Evolutionary conservation across 495 filamentous ascomycete genomes (phyloP).

Genomic region (Pseudomonodictys pantanalensis): DNA sequence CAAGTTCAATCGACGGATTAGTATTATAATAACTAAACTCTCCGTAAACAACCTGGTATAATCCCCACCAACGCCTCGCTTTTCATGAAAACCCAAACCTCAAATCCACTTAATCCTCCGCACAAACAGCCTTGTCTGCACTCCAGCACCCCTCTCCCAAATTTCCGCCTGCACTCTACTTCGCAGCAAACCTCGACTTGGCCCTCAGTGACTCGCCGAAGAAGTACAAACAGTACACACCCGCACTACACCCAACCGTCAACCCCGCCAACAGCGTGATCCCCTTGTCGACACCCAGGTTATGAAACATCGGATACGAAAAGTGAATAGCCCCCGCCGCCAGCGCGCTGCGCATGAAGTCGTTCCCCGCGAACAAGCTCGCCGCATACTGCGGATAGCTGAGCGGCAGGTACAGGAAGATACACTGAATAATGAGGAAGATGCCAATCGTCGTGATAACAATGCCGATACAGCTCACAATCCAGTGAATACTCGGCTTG

Average conservation of each 20-base stretch:
- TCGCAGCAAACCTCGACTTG: constrained; percentile 44
- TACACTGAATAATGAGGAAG: constrained; percentile 58
- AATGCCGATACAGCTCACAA: constrained; percentile 59
- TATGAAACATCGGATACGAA: constrained; percentile 54
- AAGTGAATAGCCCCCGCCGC: constrained; percentile 60
- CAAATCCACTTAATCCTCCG: too few relatives aligned
- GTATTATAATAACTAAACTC: too few relatives aligned
- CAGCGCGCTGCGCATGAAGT: constrained; percentile 54
- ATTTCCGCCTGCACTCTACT: constrained; percentile 24
- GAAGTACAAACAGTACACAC: constrained; percentile 55
- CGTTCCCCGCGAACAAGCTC: constrained; percentile 60
- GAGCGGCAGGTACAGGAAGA: constrained; percentile 63
- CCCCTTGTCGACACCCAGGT: constrained; percentile 57
- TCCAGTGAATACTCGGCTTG: constrained; percentile 57
- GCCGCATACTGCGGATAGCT: constrained; percentile 63
- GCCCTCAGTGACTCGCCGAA: constrained; percentile 55
- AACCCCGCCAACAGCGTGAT: constrained; percentile 56
- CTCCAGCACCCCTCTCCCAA: not conserved
- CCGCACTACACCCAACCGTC: constrained; percentile 54
- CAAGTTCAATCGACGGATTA: too few relatives aligned
- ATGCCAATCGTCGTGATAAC: constrained; percentile 52
- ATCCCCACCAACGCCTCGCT: too few relatives aligned
- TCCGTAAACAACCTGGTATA: too few relatives aligned
- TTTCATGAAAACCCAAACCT: too few relatives aligned
- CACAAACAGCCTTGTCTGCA: too few relatives aligned